phyloP scores from a whole-genome alignment of 768 basidiomycete genomes.

The Leccinum sublutescens region DNA sequence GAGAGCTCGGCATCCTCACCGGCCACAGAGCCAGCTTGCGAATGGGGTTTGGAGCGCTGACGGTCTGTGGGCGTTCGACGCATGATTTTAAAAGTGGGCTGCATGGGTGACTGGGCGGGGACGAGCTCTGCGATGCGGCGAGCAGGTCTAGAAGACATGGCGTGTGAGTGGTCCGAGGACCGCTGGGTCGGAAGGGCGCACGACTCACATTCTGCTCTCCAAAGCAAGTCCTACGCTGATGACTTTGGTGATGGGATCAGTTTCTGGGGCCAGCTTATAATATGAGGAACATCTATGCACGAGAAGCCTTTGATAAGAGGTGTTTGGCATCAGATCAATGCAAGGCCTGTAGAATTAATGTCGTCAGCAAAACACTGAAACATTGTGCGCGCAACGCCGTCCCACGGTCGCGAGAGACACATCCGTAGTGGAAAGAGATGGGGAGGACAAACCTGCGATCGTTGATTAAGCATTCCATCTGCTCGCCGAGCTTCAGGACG shows the following conservation, averaged over 20 bases:
- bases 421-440: neutral
- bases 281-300: constrained; percentile 84
- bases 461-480: constrained; percentile 75
- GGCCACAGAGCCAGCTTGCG: constrained; percentile 69
- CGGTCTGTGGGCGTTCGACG: constrained; percentile 59
- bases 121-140: constrained; percentile 75
- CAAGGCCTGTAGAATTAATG: constrained; percentile 45
- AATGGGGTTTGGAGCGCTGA: constrained; percentile 54
- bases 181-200: neutral
- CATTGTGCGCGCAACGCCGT: neutral
- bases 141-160: constrained; percentile 49
- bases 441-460: constrained; percentile 60
- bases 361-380: constrained; percentile 21
- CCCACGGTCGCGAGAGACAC: constrained; percentile 8
- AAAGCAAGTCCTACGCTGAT: constrained; percentile 55
- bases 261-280: constrained; percentile 73
- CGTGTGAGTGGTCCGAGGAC: constrained; percentile 14
- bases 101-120: constrained; percentile 64
- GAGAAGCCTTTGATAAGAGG: constrained; percentile 81
- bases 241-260: constrained; percentile 59
- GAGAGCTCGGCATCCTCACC: constrained; percentile 78
- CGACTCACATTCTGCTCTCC: constrained; percentile 75
- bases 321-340: constrained; percentile 65
- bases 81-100: constrained; percentile 90
- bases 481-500: constrained; percentile 85